Base-by-base conservation (phyloP, 148 eudicot species). In the Spergularia marina region DNA sequence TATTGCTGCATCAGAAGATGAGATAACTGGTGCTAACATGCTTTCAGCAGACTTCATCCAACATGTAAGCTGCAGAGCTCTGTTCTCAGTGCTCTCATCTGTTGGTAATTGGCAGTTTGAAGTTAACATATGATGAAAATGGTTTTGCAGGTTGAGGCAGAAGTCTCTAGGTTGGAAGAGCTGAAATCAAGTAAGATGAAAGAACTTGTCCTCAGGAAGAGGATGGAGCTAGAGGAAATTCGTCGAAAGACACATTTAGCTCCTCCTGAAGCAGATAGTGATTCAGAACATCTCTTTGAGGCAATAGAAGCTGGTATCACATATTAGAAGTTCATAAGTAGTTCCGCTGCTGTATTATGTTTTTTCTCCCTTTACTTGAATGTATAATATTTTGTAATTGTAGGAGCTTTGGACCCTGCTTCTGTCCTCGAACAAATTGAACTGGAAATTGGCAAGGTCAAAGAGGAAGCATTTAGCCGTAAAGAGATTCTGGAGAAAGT, bases 381-480 rank as follows among this genome's bases (percentile, higher is more conserved):
- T 65, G 66, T 66, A 75, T 25, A 78, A 53, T 53, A 70, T 49
- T 56, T 76, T 76, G 3, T 53, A 11, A 53, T 21, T 71, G 20
- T 76, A 96, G 99, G 99, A 80, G 87, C 86, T 71, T 83, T 92
- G 59, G 91, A 96, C 82, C 87, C 99, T 49, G 84, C 85, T 80
- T 72, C 79, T 77, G 82, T 92, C 70, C 97, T 96, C 41, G 98
- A 91, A 73, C 86, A 91, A 85, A 83, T 92, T 65, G 99, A 92
- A 86, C 82, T 85, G 71, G 86, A 89, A 83, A 85, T 96, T 54
- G 85, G 79, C 56, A 87, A 86, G 77, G 87, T 88, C 15, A 96
- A 96, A 80, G 99, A 92, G 80, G 98, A 89, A 84, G 94, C 98
- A 23, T 87, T 92, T 73, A 89, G 91, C 87, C 86, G 99, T 65